Evolutionary conservation across 2,329 filamentous ascomycete genomes (phyloP).

Genomic region (Aspergillus fumigatiaffinis): DNA sequence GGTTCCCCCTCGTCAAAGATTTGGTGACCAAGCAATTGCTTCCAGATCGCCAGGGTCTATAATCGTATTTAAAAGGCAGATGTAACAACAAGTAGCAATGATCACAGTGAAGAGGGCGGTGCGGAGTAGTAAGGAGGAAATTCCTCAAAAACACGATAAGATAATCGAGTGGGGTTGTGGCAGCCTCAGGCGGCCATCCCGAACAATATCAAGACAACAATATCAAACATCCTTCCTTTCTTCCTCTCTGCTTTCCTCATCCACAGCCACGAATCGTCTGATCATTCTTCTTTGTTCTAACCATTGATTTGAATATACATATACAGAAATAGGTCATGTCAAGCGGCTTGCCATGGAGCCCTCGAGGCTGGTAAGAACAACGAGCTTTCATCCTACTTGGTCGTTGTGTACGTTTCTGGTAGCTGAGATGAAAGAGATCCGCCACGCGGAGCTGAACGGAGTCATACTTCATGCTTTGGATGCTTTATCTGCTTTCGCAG

Average conservation of each 20-base stretch:
- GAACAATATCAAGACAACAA: conserved; percentile 24
- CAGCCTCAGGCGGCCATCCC: conserved; percentile 23
- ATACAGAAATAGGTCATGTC: background rate
- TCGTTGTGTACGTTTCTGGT: background rate
- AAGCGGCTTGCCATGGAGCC: background rate
- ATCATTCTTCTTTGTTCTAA: conserved; percentile 5
- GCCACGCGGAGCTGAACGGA: background rate
- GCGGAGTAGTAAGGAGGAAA: background rate
- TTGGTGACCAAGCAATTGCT: background rate
- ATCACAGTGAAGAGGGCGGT: background rate
- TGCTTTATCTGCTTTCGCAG: background rate
- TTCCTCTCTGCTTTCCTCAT: conserved; percentile 8
- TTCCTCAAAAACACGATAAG: background rate
- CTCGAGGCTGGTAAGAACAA: background rate
- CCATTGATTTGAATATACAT: background rate
- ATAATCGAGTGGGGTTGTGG: conserved; percentile 17
- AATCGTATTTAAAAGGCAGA: background rate
- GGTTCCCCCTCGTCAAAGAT: background rate
- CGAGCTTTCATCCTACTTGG: background rate
- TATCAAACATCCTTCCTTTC: conserved; percentile 1
- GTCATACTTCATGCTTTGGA: background rate
- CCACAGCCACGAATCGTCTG: conserved; percentile 4
- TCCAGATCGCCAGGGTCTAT: background rate
- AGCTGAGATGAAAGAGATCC: background rate
- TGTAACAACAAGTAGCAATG: background rate